These are phyloP conservation scores for Xylaria intraflava DNA, from an alignment of 495 filamentous ascomycete species.

Conservation along the genomic window DNA sequence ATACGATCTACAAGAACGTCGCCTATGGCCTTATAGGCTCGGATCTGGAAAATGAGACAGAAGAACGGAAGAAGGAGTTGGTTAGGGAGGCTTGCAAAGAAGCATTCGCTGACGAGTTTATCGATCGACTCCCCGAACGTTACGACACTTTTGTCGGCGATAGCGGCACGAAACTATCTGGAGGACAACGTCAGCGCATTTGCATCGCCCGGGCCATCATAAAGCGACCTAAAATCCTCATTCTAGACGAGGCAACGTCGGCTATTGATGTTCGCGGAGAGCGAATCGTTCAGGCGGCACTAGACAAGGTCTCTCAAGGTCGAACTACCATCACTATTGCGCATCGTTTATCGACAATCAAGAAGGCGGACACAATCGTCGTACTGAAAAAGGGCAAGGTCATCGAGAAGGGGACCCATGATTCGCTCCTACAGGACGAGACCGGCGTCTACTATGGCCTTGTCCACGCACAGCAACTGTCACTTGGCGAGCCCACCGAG, in stretches of 20 bases:
- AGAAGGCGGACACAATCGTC: slow-evolving; percentile 63
- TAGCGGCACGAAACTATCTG: slow-evolving; percentile 48
- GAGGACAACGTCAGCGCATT: slow-evolving; percentile 59
- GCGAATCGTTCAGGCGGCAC: slow-evolving; percentile 60
- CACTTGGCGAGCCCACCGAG: slow-evolving; percentile 23
- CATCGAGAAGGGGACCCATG: slow-evolving; percentile 66
- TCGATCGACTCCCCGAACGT: slow-evolving; percentile 51
- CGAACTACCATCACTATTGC: slow-evolving; percentile 75
- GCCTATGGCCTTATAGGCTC: slow-evolving; percentile 54
- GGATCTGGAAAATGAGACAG: slow-evolving; percentile 44
- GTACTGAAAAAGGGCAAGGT: slow-evolving; percentile 56
- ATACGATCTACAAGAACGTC: slow-evolving; percentile 61
- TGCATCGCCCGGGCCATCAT: slow-evolving; percentile 66
- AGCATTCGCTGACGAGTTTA: slow-evolving; percentile 54
- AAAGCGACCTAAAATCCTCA: slow-evolving; percentile 67
- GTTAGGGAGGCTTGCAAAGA: slow-evolving; percentile 53
- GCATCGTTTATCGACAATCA: slow-evolving; percentile 65
- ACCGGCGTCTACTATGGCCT: slow-evolving; percentile 52
- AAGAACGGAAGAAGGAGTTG: slow-evolving; percentile 46
- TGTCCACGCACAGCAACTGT: slow-evolving; percentile 51
- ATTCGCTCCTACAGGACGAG: slow-evolving; percentile 53
- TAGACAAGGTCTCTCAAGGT: slow-evolving; percentile 59
- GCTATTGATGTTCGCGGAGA: slow-evolving; percentile 72
- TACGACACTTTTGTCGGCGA: slow-evolving; percentile 48
- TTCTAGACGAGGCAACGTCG: slow-evolving; percentile 81